Evolutionary conservation across 371 early-diverging fungal species (phyloP).

Genomic region (Saksenaea vasiformis): DNA sequence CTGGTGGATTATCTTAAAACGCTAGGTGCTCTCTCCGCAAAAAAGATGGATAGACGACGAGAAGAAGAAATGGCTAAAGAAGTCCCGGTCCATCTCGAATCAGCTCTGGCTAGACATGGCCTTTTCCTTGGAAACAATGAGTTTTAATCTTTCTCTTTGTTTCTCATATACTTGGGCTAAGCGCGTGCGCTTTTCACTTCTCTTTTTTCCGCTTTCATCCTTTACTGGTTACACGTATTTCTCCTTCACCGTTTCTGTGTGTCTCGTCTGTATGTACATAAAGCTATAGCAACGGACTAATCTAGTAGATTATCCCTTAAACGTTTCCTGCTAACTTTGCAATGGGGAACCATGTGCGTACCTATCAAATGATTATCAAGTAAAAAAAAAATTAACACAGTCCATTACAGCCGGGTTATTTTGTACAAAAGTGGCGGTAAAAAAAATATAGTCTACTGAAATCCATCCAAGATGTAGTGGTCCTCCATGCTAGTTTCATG

Average conservation of each 20-base stretch:
- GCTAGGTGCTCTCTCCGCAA: slow-evolving; percentile 35
- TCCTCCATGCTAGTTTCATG: no score
- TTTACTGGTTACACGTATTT: not conserved
- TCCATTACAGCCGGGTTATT: no score
- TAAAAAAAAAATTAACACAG: no score
- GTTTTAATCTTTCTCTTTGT: slow-evolving; percentile 8
- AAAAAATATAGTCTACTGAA: no score
- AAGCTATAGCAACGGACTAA: not conserved
- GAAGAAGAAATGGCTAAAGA: slow-evolving; percentile 33
- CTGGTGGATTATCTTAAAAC: slow-evolving; percentile 41
- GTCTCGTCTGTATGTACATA: slow-evolving; percentile 1
- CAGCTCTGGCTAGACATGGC: slow-evolving; percentile 36
- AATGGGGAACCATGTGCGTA: no score
- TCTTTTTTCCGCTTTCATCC: not conserved
- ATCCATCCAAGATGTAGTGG: no score
- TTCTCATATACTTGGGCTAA: not conserved
- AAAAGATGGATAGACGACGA: slow-evolving; percentile 42
- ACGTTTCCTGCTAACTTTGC: no score
- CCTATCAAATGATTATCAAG: no score
- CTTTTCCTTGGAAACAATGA: slow-evolving; percentile 23
- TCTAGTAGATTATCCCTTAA: not conserved
- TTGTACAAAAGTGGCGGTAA: no score
- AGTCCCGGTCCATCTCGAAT: slow-evolving; percentile 32
- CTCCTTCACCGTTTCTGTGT: not conserved
- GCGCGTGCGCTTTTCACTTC: not conserved